Base-by-base conservation (phyloP, 2,329 filamentous ascomycete genomes). In the Aspergillus hiratsukae region DNA sequence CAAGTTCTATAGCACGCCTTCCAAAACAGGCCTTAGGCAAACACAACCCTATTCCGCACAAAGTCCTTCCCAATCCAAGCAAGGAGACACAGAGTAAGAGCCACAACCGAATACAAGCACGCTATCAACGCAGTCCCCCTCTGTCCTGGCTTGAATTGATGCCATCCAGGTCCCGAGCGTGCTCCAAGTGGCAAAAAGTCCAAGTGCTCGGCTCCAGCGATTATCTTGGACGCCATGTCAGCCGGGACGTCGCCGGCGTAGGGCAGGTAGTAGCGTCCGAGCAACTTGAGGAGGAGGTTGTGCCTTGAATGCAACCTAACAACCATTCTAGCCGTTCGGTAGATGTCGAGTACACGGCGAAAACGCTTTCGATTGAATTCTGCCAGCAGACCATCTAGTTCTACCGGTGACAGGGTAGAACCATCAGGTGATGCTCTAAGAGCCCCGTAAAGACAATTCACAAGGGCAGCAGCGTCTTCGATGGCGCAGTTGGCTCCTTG, bases 401-500 rank as follows among this genome's bases (percentile, higher is more conserved):
- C 31, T 1, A 2, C 11, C 14, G 31, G 17, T n/a, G 31, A 37
- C 17, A 37, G 17, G 3, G 5, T 37, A 7, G 31, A 6, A 17
- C 31, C 31, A 14, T 7, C 31, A 7, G 31, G 31, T 14, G 5
- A 17, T 37, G 14, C 14, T 37, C 5, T 7, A 7, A 37, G 31
- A 37, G 31, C 31, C 31, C 31, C 14, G 31, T 37, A 5, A 6
- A 37, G 14, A 14, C 31, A 17, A 48, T 72, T 75, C 7, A 70
- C 67, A 3, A 75, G 59, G 7, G 63, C 65, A 11, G 72, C 72
- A 4, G 69, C 73, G 41, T 64, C 66, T 59, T 77, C 75, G 14
- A 76, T 73, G 3, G 72, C 72, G 29, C 62, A 64, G 56, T 76
- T 76, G 7, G 69, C 75, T 0, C 75, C 74, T 60, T 74, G 72